Base-by-base conservation (phyloP, 78 protist genomes). In the Dictyostelium intermedium region DNA sequence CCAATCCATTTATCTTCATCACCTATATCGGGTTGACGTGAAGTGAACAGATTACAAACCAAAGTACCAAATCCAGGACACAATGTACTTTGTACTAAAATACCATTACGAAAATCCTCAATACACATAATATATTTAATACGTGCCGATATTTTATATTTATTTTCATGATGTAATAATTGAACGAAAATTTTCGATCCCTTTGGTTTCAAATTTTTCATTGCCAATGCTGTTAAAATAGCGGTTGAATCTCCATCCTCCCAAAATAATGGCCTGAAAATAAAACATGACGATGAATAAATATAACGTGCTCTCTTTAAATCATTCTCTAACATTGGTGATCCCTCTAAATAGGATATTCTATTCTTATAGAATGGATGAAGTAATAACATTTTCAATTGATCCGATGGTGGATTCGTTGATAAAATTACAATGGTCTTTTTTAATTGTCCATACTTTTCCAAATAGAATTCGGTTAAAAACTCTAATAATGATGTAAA, bases 61-160 rank as follows among this genome's bases (percentile, higher is more conserved):
- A 89, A 53, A 32, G 94, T 89, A 70, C 94, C 87, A 50, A 89
- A 89, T 1, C 94, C 94, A 50, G 94, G 94, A 80, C 94, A 89
- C 0, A 89, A 50, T 11, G 94, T 89, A 35, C 76, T 45, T 35
- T 89, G 94, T 3, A 89, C 94, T 63, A 89, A 47, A n/a, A 89
- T 89, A 70, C 94, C 94, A 70, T 89, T 89, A 70, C 94, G 82
- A 47, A 89, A 89, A 80, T 89, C 94, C 25, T 89, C 94, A 45
- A 89, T 89, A 89, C 94, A 89, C 94, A 89, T 89, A 1, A 89
- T 70, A 47, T 89, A 76, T 53, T 89, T 89, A 1, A 89, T 85
- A 23, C 74, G 53, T 13, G 94, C 82, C 3, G 94, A 89, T 1
- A 89, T 89, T 78, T 89, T 89, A 10, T 78, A 76, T 37, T 80